Evolutionary conservation across 75 land plant species (phyloP).

Genomic region (Picea glauca): DNA sequence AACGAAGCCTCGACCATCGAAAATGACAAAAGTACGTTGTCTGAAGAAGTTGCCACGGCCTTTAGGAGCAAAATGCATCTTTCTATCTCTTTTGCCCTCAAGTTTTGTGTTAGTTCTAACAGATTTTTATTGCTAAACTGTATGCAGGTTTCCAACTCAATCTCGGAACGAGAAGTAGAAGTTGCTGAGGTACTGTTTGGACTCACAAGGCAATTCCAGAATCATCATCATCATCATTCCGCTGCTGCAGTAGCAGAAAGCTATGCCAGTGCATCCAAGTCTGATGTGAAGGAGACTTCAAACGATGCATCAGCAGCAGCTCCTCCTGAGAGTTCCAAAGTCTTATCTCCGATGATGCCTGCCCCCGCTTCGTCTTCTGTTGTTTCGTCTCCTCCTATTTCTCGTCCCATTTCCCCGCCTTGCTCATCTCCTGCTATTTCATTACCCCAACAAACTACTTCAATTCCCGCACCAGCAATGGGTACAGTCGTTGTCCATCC

Average conservation of each 20-base stretch:
- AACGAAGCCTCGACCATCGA: conserved; percentile 35
- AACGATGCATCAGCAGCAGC: conserved; percentile 16
- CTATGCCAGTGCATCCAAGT: conserved; percentile 7
- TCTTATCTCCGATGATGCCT: conserved; percentile 30
- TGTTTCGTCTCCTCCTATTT: conserved; percentile 2
- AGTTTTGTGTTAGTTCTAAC: background rate
- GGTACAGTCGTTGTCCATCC: background rate
- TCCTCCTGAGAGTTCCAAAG: conserved; percentile 18
- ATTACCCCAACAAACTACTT: background rate
- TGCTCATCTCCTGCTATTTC: conserved; percentile 20
- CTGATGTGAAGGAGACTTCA: conserved; percentile 23
- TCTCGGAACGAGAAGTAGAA: conserved; percentile 54
- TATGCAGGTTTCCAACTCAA: conserved; percentile 10
- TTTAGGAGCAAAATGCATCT: too few species aligned
- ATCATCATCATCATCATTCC: conserved; percentile 15
- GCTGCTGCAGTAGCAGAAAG: conserved; percentile 11
- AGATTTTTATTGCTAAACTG: background rate
- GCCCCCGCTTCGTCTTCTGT: conserved; percentile 13
- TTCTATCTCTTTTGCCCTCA: too few species aligned
- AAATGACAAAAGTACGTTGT: conserved; percentile 17
- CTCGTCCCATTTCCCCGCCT: conserved; percentile 15
- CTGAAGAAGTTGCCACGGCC: background rate
- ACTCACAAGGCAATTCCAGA: conserved; percentile 39
- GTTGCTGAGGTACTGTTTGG: conserved; percentile 68
- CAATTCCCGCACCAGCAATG: background rate